phyloP scores from a whole-genome alignment of 2,329 filamentous ascomycete genomes.

The Scedosporium boydii region DNA sequence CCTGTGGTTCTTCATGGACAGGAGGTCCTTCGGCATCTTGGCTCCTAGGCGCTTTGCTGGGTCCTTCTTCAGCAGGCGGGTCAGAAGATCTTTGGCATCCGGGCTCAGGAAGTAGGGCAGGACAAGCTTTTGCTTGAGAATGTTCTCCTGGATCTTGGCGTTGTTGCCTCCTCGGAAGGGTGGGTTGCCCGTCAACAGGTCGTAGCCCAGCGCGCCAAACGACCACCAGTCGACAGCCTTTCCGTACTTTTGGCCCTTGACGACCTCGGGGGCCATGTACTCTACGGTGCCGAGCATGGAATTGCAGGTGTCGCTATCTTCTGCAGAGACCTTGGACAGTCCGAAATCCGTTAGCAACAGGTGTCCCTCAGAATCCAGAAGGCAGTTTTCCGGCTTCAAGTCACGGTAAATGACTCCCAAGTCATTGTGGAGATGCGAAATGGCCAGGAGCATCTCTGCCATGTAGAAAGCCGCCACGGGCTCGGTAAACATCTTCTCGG shows the following conservation, averaged over 20 bases:
- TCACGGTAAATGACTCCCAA: conserved; percentile 95
- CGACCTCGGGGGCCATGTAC: conserved; percentile 97
- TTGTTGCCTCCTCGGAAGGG: conserved; percentile 89
- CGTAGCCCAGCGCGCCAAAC: conserved; percentile 82
- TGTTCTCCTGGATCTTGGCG: conserved; percentile 92
- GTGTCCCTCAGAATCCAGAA: conserved; percentile 84
- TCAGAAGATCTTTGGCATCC: conserved; percentile 91
- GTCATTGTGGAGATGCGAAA: conserved; percentile 85
- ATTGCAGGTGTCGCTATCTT: conserved; percentile 58
- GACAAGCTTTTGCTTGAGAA: conserved; percentile 81
- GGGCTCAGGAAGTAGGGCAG: conserved; percentile 85
- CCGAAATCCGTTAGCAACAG: conserved; percentile 94
- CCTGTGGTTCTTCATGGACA: conserved; percentile 78
- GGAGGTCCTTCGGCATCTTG: conserved; percentile 81
- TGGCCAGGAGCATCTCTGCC: conserved; percentile 91
- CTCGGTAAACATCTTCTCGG: conserved; percentile 93
- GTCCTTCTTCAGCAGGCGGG: conserved; percentile 82
- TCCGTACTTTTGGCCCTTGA: conserved; percentile 80
- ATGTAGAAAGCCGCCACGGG: conserved; percentile 91
- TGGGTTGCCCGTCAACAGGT: conserved; percentile 84
- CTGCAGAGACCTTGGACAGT: conserved; percentile 84
- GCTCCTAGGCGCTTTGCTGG: conserved; percentile 81
- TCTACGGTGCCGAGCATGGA: conserved; percentile 92
- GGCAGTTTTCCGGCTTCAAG: conserved; percentile 94
- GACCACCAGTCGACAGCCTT: conserved; percentile 99